phyloP scores from a whole-genome alignment of 495 filamentous ascomycete genomes.

The Tetracladium marchalianum region DNA sequence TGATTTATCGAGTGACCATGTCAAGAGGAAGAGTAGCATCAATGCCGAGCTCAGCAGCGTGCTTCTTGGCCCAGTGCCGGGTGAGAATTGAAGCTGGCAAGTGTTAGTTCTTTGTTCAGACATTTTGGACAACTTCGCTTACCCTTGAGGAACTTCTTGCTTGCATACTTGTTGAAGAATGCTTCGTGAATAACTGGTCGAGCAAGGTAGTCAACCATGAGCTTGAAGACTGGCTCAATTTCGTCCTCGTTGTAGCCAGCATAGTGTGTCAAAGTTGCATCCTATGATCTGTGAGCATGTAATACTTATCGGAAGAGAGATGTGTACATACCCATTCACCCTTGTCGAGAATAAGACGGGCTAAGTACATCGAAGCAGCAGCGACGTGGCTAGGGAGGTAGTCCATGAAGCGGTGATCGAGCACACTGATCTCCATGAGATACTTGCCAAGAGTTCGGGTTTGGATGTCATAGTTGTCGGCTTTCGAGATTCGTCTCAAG shows the following conservation, averaged over 20 bases:
- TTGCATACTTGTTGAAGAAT: slow-evolving; percentile 99
- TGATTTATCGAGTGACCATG: slow-evolving; percentile 12
- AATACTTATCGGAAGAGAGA: neutral
- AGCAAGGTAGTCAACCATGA: slow-evolving; percentile 93
- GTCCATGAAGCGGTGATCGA: slow-evolving; percentile 86
- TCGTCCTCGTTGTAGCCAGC: slow-evolving; percentile 89
- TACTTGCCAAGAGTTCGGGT: slow-evolving; percentile 96
- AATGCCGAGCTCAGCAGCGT: slow-evolving; percentile 38
- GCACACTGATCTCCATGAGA: slow-evolving; percentile 91
- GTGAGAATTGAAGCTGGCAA: slow-evolving; percentile 76
- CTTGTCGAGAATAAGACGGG: slow-evolving; percentile 77
- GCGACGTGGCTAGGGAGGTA: slow-evolving; percentile 82
- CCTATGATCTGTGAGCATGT: slow-evolving; percentile 28
- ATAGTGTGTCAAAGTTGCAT: slow-evolving; percentile 84
- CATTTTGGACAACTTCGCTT: slow-evolving; percentile 16
- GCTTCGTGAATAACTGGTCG: slow-evolving; percentile 86
- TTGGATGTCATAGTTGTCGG: slow-evolving; percentile 95
- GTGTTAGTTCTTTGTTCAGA: slow-evolving; percentile 13
- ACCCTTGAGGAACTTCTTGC: slow-evolving; percentile 98
- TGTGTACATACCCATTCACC: slow-evolving; percentile 71
- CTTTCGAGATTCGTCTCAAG: slow-evolving; percentile 93
- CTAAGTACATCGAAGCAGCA: slow-evolving; percentile 89
- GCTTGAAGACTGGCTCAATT: slow-evolving; percentile 79
- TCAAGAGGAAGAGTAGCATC: slow-evolving; percentile 19
- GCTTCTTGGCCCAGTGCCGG: slow-evolving; percentile 85